Evolutionary conservation across 257 asterid species (phyloP), one percentile per base, ranked within the genome.

Genomic region (Parsonsia alboflavescens): DNA sequence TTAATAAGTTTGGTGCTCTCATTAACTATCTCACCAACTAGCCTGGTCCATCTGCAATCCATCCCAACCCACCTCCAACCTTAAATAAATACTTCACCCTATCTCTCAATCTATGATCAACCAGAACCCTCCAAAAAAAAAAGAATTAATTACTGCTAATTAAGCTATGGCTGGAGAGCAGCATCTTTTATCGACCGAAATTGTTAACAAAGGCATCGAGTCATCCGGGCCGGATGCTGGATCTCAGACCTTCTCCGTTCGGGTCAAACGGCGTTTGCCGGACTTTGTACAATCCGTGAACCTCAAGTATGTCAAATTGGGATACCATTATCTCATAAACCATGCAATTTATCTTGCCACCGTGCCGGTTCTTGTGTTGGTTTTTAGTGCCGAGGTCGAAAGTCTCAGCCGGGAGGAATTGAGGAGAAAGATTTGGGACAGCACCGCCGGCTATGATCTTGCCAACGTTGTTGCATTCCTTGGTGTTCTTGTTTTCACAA

Each of bases 261-360:
- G 97, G 78, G 99, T 95, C 5, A 67, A 91, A 46, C 79, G 96
- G 46, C 78, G 94, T 70, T 73, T 92, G 78, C 98, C 98, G 13
- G 98, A 95, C 28, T 95, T 95, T 48, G 94, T 95, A 19, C 86
- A 95, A 70, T 90, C 98, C 0, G 99, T 95, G 63, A 95, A 95
- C 80, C 73, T 95, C 63, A 95, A 92, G 84, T 92, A 95, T 68
- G 99, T 90, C 71, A 90, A 86, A 78, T 36, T 92, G 17, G 99
- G 98, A 13, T 95, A 92, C 71, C 99, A 88, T 73, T 92, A 95
- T 77, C 76, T 95, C 78, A 85, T 95, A 49, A 90, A 76, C 45
- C 98, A 95, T 52, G 96, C 93, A 13, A 46, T 95, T 21, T 92
- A 89, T 50, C 77, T 95, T 36, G 96, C 93, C 6, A 85, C 92